These are phyloP conservation scores for Batkoa obscura DNA, from an alignment of 371 early-diverging fungal species.

Conservation along the genomic window DNA sequence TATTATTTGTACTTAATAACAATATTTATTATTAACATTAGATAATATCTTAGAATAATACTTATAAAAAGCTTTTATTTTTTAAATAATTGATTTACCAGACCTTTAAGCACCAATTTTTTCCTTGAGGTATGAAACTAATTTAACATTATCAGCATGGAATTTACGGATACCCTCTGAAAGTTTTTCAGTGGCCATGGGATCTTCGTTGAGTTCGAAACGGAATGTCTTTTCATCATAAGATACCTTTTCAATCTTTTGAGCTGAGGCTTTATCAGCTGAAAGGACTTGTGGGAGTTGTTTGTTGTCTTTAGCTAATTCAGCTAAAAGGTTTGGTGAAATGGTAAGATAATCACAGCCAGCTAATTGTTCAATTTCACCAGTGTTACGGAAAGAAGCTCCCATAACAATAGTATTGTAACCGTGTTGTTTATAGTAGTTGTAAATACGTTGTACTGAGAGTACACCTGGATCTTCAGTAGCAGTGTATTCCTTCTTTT, in stretches of 20 bases:
- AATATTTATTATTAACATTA: no score
- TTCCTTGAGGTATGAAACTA: slow-evolving; percentile 44
- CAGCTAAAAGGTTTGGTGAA: slow-evolving; percentile 66
- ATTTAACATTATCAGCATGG: slow-evolving; percentile 75
- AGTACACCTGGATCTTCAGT: slow-evolving; percentile 82
- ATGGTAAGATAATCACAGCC: slow-evolving; percentile 96
- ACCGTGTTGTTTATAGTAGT: slow-evolving; percentile 93
- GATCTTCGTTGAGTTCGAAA: slow-evolving; percentile 91
- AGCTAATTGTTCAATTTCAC: slow-evolving; percentile 87
- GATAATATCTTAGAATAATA: no score
- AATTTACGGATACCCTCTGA: slow-evolving; percentile 93
- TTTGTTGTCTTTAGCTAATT: slow-evolving; percentile 42
- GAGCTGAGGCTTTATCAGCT: slow-evolving; percentile 31
- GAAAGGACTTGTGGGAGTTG: slow-evolving; percentile 46
- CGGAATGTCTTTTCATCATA: slow-evolving; percentile 79
- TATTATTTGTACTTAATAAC: no score
- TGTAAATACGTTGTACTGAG: slow-evolving; percentile 85
- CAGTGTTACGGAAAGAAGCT: slow-evolving; percentile 93
- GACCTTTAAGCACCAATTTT: slow-evolving; percentile 16
- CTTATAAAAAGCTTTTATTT: neutral
- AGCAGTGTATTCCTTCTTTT: slow-evolving; percentile 55
- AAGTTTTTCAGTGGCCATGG: slow-evolving; percentile 95
- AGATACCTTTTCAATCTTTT: slow-evolving; percentile 29
- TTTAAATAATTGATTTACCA: neutral
- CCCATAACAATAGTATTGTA: slow-evolving; percentile 99